Evolutionary conservation across 2,329 filamentous ascomycete species (phyloP).

Genomic region (Pseudogymnoascus sp.): DNA sequence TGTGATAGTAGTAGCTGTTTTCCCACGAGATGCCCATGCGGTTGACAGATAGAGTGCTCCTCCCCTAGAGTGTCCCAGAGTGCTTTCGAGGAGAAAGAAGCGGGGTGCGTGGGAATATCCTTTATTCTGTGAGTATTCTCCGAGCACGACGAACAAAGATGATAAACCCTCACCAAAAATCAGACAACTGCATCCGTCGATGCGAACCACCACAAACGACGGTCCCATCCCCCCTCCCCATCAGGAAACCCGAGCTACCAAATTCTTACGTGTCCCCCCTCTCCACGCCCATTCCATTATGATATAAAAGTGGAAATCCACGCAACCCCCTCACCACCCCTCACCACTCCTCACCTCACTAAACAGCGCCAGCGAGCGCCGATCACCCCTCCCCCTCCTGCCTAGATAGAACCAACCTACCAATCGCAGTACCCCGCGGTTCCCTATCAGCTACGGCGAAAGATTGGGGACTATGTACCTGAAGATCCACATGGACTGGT

Average conservation of each 20-base stretch:
- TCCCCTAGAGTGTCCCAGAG: background rate
- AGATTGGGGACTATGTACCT: background rate
- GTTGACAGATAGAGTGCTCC: background rate
- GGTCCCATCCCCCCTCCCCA: too few species aligned
- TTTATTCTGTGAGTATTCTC: background rate
- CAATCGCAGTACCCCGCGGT: background rate
- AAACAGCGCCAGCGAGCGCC: background rate
- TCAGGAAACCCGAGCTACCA: background rate
- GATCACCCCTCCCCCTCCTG: background rate
- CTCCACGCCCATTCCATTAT: background rate
- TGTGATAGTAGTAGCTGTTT: background rate
- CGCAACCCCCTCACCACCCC: background rate
- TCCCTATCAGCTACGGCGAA: background rate
- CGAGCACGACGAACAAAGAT: background rate
- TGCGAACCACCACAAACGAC: background rate
- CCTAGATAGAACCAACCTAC: background rate
- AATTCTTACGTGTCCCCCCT: background rate
- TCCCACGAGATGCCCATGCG: background rate
- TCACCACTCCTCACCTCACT: too few species aligned
- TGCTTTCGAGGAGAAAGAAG: background rate
- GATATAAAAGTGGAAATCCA: slow-evolving; percentile 1
- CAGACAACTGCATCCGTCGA: background rate
- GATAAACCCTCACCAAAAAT: background rate
- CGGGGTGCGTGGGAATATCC: background rate
- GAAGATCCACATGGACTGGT: slow-evolving; percentile 7